Evolutionary conservation across 345 rosid species (phyloP), one percentile per base, ranked within the genome.

Genomic region (Durio zibethinus): DNA sequence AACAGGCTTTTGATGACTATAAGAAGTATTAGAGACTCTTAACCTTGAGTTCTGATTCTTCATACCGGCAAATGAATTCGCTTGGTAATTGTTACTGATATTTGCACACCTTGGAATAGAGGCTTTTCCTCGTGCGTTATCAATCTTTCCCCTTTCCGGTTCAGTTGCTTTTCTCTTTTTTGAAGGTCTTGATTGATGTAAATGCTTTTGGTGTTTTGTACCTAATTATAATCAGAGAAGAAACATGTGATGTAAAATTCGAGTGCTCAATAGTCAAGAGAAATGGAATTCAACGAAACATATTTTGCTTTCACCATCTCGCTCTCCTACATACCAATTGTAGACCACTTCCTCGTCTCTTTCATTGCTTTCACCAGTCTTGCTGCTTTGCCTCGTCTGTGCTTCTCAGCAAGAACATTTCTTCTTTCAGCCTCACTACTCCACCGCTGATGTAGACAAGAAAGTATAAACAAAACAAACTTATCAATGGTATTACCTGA

Each of bases 371-470:
- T 88, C 62, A 73, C 74, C 73, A 75, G 75, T 87, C 96, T 87
- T 76, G 93, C 91, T 42, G 82, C 90, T 3, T 86, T 54, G 63
- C 93, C 96, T 76, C 92, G 86, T 70, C 68, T 78, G 77, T 89
- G 90, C 84, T 91, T 91, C 85, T 91, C 93, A 38, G 77, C 84
- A 73, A 91, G 88, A 53, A 86, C 80, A 67, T 72, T 78, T 14
- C 47, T 36, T 76, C 92, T 88, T 74, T 87, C 91, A 2, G 78
- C 85, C 82, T 88, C 93, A 67, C 82, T 78, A 73, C 64, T 60
- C 92, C 93, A 91, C 10, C 48, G 78, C 91, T 91, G 82, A 73
- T 45, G 67, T 63, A 74, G 47, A 70, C 53, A 40, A 23, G 40
- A 77, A 71, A 65, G 67, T 20, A 78, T 52, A 66, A 79, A 35